phyloP scores from a whole-genome alignment of 2,329 filamentous ascomycete species.

The Fusarium tjaetaba region DNA sequence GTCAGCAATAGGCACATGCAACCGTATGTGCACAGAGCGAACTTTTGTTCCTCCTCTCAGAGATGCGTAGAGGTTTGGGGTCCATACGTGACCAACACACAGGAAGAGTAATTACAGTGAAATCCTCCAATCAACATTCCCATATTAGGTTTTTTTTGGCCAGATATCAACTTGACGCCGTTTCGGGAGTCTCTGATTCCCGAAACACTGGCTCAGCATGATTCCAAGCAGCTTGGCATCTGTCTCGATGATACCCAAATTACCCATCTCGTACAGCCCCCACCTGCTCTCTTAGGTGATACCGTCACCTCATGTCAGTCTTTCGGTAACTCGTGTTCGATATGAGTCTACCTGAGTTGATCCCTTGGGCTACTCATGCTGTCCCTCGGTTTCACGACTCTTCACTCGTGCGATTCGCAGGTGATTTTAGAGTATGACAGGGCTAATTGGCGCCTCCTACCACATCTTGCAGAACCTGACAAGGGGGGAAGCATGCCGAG shows the following conservation, averaged over 20 bases:
- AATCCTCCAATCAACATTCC: conserved; percentile 11
- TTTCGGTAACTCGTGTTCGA: neutral
- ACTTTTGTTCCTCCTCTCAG: conserved; percentile 22
- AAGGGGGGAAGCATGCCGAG: conserved; percentile 22
- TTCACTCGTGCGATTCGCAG: conserved; percentile 9
- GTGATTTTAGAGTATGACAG: neutral
- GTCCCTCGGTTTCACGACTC: conserved; percentile 10
- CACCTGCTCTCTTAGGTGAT: conserved; percentile 9
- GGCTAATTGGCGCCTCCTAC: conserved; percentile 14
- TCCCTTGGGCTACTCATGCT: conserved; percentile 3
- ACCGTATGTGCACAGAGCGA: neutral
- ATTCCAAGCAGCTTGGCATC: conserved; percentile 7
- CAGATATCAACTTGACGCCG: conserved; percentile 2
- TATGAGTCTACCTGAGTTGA: neutral
- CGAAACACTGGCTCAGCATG: conserved; percentile 18
- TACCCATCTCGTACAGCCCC: conserved; percentile 15
- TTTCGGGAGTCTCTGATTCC: neutral
- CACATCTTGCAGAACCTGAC: conserved; percentile 18
- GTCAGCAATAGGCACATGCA: neutral
- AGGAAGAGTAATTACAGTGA: conserved; percentile 8
- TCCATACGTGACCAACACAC: neutral
- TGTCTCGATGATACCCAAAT: conserved; percentile 8
- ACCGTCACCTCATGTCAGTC: neutral
- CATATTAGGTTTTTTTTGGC: neutral
- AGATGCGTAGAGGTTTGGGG: neutral